Percentiles rank a stretch among this genome's conserved stretches.
These are phyloP conservation scores for Saposhnikovia divaricata DNA, from an alignment of 129 eudicot species.

Conservation along the genomic window DNA sequence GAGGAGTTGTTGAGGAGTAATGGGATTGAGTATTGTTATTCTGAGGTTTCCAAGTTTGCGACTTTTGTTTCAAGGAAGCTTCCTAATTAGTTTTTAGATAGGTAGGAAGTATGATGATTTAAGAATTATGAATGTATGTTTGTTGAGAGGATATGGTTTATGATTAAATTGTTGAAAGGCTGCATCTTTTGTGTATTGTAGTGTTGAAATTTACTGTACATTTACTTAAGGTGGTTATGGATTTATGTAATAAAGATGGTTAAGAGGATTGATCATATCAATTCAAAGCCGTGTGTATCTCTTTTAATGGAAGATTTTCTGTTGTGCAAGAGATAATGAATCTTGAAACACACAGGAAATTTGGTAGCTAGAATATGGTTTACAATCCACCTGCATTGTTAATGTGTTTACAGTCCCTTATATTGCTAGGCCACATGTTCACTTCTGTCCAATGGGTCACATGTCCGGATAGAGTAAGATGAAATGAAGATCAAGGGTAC, in stretches of 20 bases:
- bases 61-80: slow-evolving; percentile 64
- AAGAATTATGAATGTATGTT: not conserved
- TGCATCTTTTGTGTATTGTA: not conserved
- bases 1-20: slow-evolving; percentile 50
- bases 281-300: not conserved
- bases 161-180: not conserved
- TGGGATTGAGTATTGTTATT: slow-evolving; percentile 59
- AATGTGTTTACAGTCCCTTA: not conserved
- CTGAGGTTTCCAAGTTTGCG: slow-evolving; percentile 59
- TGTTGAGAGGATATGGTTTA: not conserved
- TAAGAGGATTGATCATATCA: not conserved
- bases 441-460: not conserved
- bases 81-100: slow-evolving; percentile 16
- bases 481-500: not conserved
- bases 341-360: not conserved
- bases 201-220: not conserved
- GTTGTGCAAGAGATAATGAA: not conserved
- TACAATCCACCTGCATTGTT: not conserved
- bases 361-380: not conserved
- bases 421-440: not conserved
- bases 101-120: not conserved
- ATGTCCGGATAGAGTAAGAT: not conserved
- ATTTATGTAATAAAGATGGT: not conserved
- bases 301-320: not conserved
- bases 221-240: no score